Evolutionary conservation across 495 filamentous ascomycete genomes (phyloP), one percentile per base, ranked within the genome.

Genomic region (Penicillium arizonense): DNA sequence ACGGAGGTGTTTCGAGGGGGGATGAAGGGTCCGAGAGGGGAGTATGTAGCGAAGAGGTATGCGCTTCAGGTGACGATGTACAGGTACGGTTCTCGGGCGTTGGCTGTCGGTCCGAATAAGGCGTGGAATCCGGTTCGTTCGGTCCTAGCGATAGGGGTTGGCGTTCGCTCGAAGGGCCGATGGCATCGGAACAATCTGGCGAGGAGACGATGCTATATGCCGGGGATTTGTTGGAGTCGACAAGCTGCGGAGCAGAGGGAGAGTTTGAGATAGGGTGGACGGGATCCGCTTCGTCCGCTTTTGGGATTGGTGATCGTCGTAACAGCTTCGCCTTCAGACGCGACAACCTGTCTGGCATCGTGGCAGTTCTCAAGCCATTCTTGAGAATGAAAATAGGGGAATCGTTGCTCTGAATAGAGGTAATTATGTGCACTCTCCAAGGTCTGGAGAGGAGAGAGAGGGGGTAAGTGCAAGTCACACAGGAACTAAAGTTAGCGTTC

Each of bases 281-380:
- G 57, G 67, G 58, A 50, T 67, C 64, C 55, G 62, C 56, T 55
- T 52, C 61, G 63, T 61, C 64, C 58, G 57, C 48, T 66, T 66
- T 63, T 36, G 68, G 61, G 50, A 53, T 60, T 37, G 72, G 70
- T 58, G 71, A 71, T 71, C 69, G 71, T 46, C 67, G 69, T 38
- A 71, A 59, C 49, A 74, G 62, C 55, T 68, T 73, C 14, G 65
- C 57, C 57, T 71, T 72, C 50, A 69, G 68, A 58, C 63, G 64
- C 50, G 70, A 68, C 26, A 69, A 57, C 28, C 64, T 54, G 54
- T 75, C 70, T 24, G 64, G 58, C 71, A 74, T 74, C 16, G 48
- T 68, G 60, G 48, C 18, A 34, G 39, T 30, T 30, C 28, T 10
- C 28, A 30, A 8, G 28, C 28, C 28, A 30, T 30, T 30, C 28